Evolutionary conservation across 305 asterid species (phyloP), one percentile per base, ranked within the genome.

Genomic region (Fraxinus xanthoxyloides): DNA sequence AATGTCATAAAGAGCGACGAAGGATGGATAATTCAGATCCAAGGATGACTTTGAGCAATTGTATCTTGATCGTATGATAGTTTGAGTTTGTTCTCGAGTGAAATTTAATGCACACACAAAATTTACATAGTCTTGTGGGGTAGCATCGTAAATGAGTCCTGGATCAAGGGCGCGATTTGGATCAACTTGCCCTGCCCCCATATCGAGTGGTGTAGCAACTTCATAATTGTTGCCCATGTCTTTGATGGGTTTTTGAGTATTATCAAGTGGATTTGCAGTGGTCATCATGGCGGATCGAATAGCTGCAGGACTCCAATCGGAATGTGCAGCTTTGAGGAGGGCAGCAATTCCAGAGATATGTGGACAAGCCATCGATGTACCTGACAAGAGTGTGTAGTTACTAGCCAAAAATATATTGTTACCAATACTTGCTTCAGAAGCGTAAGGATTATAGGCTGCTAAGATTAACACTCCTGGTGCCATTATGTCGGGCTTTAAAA

Each of bases 351-450:
- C 84, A 24, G 84, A 75, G 36, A 72, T 80, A 76, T 84, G 86
- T 23, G 86, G 84, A 7, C 84, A 79, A 8, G 84, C 32, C 86
- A 84, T 84, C 6, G 86, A 84, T 31, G 86, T 84, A 1, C 86
- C 86, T 2, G 86, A 79, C 61, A 76, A 48, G 77, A 76, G 72
- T 3, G 38, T 76, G 81, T 61, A 79, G 13, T 84, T 72, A 63
- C 86, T 76, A 6, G 84, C 13, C 32, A 69, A 70, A 2, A 30
- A 21, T 75, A 69, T 70, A 1, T 75, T 78, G 1, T 30, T 51
- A 30, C 74, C 80, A 21, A 78, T 78, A 19, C 61, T 34, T 1
- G 74, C 79, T 7, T 77, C 79, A 17, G 51, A 0, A 17, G 10
- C 1, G 19, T 61, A 2, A 6, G 86, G 83, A 40, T 28, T 75